phyloP scores from a whole-genome alignment of 2,329 filamentous ascomycete species.

The Didymosphaeria variabile region DNA sequence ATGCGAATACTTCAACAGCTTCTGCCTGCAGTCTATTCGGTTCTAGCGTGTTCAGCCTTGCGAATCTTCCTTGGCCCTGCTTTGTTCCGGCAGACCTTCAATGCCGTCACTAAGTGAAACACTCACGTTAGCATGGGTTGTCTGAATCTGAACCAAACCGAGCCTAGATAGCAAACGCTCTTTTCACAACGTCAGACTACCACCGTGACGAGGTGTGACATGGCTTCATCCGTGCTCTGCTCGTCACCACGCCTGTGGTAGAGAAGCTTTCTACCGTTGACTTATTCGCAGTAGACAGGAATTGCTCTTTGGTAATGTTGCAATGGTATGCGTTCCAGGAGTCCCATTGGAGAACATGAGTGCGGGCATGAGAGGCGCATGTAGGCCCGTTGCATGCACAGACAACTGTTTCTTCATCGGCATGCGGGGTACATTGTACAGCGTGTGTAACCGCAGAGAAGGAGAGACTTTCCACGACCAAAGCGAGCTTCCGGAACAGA shows the following conservation, averaged over 20 bases:
- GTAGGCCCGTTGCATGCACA: neutral
- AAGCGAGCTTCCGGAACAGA: neutral
- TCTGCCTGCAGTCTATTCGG: no score
- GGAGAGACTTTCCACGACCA: neutral
- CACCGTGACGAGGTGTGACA: no score
- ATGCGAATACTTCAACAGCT: conserved; percentile 29
- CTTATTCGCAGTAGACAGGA: conserved; percentile 58
- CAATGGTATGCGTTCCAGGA: conserved; percentile 64
- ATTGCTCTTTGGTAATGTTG: conserved; percentile 60
- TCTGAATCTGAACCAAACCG: conserved; percentile 56
- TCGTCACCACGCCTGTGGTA: no score
- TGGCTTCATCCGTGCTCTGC: no score
- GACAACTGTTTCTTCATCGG: neutral
- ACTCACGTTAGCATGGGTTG: neutral
- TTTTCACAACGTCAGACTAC: no score
- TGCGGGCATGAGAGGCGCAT: neutral
- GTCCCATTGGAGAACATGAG: conserved; percentile 51
- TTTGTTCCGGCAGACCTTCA: no score
- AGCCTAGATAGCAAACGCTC: no score
- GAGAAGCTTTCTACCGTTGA: no score
- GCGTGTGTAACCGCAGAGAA: neutral
- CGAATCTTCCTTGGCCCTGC: no score
- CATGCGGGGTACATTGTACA: neutral
- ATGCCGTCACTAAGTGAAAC: no score
- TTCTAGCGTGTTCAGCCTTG: no score